Conservation (phyloP, 1,284 basidiomycete genomes). For the Microstroma glucosiphilum region DNA sequence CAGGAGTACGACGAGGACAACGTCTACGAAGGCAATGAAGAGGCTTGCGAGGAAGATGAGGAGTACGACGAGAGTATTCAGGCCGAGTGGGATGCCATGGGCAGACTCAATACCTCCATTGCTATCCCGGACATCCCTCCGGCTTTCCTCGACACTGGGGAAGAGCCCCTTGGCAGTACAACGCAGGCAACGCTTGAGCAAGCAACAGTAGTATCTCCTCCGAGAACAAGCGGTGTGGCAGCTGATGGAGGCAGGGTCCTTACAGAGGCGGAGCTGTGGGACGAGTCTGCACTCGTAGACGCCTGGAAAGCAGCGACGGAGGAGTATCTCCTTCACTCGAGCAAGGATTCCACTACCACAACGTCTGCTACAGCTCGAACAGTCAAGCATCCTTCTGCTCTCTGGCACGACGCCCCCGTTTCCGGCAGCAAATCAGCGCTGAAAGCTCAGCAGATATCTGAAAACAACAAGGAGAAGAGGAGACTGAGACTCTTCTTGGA, state of each 20-base stretch:
- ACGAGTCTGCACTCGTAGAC: conserved; percentile 11
- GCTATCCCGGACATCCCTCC: conserved; percentile 1
- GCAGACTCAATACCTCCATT: background rate
- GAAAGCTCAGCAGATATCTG: background rate
- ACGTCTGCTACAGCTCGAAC: too few relatives aligned
- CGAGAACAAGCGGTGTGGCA: background rate
- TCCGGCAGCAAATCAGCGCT: conserved; percentile 1
- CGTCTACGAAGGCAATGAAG: background rate
- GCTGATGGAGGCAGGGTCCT: conserved; percentile 4
- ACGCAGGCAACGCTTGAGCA: too few relatives aligned
- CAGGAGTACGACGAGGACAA: background rate
- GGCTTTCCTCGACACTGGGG: background rate
- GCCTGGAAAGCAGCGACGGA: conserved; percentile 15
- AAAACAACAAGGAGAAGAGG: conserved; percentile 3
- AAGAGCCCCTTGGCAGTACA: too few relatives aligned
- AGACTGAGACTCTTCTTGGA: conserved; percentile 1
- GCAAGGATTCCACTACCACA: background rate
- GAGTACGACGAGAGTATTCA: conserved; percentile 1
- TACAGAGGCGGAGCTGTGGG: conserved; percentile 15
- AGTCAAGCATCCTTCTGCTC: conserved; percentile 2
- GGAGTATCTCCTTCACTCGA: conserved; percentile 11
- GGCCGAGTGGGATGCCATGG: background rate
- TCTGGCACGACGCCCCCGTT: conserved; percentile 14
- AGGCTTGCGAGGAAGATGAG: background rate
- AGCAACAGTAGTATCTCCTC: background rate